These are phyloP conservation scores for Plasmodium cynomolgi DNA, from an alignment of 169 alveolate species.

Conservation along the genomic window DNA sequence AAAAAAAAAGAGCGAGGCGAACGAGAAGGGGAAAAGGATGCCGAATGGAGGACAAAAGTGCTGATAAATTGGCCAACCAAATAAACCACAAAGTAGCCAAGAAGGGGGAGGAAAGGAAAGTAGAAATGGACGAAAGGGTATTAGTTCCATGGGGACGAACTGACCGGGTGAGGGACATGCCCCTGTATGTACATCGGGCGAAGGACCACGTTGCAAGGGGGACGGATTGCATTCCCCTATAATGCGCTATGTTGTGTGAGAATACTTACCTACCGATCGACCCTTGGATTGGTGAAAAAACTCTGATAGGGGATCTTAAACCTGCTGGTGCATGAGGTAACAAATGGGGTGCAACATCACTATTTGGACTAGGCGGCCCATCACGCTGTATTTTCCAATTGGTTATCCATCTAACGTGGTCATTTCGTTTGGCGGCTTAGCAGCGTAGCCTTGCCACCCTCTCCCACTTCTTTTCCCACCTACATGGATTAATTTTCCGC, in stretches of 20 bases:
- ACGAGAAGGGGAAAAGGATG: background rate
- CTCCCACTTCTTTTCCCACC: background rate
- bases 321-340: background rate
- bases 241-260: background rate
- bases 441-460: background rate
- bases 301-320: background rate
- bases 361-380: background rate
- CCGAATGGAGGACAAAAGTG: background rate
- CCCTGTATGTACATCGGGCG: no score
- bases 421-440: background rate
- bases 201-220: no score
- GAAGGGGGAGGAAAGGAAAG: background rate
- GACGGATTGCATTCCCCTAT: background rate
- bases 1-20: background rate
- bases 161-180: no score
- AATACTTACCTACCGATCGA: background rate
- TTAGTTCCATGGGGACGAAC: background rate
- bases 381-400: background rate
- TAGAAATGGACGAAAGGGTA: background rate
- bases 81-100: background rate
- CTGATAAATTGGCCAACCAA: background rate
- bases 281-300: background rate
- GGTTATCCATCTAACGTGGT: background rate
- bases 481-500: background rate
- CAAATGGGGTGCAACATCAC: background rate